Base-by-base conservation (phyloP, 352 stramenopile species). In the Halophytophthora polymorphica region DNA sequence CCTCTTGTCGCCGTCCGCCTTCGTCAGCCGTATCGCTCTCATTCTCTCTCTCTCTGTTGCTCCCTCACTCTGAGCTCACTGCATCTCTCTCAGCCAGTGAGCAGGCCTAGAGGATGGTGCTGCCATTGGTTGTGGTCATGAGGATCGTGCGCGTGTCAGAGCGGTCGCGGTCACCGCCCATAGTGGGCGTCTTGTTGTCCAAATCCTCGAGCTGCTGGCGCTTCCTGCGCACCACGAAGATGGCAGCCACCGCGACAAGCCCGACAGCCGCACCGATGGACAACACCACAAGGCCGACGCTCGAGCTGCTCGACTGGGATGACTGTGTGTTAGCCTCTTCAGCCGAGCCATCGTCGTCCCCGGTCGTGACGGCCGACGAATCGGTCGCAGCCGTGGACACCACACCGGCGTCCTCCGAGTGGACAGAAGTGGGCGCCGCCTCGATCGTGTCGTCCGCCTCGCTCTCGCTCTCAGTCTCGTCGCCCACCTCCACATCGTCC, bases 131-230 rank as follows among this genome's bases (percentile, higher is more conserved):
- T n/a, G 71, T 73, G 7, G 65, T 73, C 71, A 82, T 81, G 56
- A 77, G 66, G 50, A 77, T 70, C 19, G 50, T 51, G 43, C 57
- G 52, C 25, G 61, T 50, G 19, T 58, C 60, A 31, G 42, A 29
- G 41, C 44, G 50, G 28, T 42, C 45, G 34, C 50, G 52, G 47
- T 49, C 51, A 18, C 40, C 52, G 52, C 51, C 54, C 23, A 68
- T 42, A 12, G 46, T 59, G 23, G 74, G 71, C 34, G 71, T 77
- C 71, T 86, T 86, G 62, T 61, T 64, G 45, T 83, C 74, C 56
- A 80, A 64, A 45, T 69, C 71, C 46, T 86, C 74, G 25, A 86
- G 71, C 45, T 73, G 44, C 33, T 64, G 54, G 64, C 83, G 78
- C 62, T 83, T 86, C 60, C 70, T 69, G 54, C 69, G 74, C 48